A percentile compares a stretch with the other conserved stretches of the same genome.
Evolutionary conservation across 441 rosid species (phyloP).

Genomic region (Eruca vesicaria): DNA sequence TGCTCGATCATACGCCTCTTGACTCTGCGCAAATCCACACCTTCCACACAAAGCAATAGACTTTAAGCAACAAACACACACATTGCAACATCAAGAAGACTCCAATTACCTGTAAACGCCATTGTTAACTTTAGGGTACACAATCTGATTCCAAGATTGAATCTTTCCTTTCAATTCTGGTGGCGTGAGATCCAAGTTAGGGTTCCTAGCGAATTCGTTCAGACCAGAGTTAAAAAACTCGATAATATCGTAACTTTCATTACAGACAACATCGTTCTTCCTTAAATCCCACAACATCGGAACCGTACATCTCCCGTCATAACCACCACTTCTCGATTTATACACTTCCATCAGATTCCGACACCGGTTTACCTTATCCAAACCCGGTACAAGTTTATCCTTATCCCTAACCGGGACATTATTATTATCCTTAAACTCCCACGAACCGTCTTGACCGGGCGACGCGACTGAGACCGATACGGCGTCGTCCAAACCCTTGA

Average conservation of each 20-base stretch:
- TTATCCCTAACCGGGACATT: constrained; percentile 9
- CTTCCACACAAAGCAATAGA: constrained; percentile 34
- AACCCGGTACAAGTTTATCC: constrained; percentile 51
- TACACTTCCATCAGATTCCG: constrained; percentile 77
- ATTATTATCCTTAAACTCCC: constrained; percentile 57
- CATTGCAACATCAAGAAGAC: neutral
- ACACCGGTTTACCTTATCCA: constrained; percentile 52
- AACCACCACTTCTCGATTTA: constrained; percentile 53
- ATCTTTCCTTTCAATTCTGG: constrained; percentile 47
- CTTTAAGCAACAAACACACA: constrained; percentile 22
- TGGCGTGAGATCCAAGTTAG: constrained; percentile 66
- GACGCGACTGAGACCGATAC: constrained; percentile 66
- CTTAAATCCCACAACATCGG: constrained; percentile 82
- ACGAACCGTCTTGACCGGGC: constrained; percentile 78
- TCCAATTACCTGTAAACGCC: constrained; percentile 77
- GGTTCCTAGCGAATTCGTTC: constrained; percentile 48
- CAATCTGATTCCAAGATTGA: constrained; percentile 65
- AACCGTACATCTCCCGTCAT: constrained; percentile 72
- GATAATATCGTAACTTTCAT: constrained; percentile 82
- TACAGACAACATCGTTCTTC: constrained; percentile 66
- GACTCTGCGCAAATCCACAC: constrained; percentile 91
- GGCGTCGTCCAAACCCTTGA: constrained; percentile 73
- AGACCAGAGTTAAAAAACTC: constrained; percentile 67
- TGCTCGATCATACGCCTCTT: constrained; percentile 74
- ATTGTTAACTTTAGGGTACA: constrained; percentile 78